A percentile compares a stretch with the other conserved stretches of the same genome.
These are phyloP conservation scores for Geotrichum histeridarum DNA, from an alignment of 1,139 yeast genomes.

Conservation along the genomic window DNA sequence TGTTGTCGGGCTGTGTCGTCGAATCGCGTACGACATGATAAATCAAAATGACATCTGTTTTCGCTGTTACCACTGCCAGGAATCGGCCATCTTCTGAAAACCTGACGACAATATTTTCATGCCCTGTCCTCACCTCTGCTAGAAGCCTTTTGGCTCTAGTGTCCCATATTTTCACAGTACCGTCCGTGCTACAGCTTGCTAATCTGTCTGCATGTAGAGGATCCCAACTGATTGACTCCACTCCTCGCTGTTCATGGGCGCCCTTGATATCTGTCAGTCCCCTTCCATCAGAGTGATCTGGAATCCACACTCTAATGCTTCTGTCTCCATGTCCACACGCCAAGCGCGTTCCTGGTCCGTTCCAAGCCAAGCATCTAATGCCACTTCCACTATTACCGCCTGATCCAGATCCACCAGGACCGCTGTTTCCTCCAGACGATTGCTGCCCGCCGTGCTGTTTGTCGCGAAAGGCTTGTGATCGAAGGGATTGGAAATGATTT, in stretches of 20 bases:
- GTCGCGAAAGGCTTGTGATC: constrained; percentile 10
- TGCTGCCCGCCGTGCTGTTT: constrained; percentile 5
- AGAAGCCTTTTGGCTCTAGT: constrained; percentile 42
- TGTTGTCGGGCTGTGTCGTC: neutral
- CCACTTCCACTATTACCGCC: constrained; percentile 2
- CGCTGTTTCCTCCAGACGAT: neutral
- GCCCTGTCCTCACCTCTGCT: constrained; percentile 36
- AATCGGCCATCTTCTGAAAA: constrained; percentile 54
- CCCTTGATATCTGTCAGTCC: constrained; percentile 24
- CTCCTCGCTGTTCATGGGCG: constrained; percentile 25
- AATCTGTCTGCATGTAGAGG: constrained; percentile 50
- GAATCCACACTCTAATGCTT: constrained; percentile 30
- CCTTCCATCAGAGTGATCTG: constrained; percentile 28
- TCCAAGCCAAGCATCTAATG: constrained; percentile 25
- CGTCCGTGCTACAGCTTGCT: constrained; percentile 57
- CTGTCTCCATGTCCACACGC: constrained; percentile 30
- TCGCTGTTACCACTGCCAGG: constrained; percentile 46
- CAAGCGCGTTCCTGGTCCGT: constrained; percentile 29
- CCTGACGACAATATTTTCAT: constrained; percentile 38
- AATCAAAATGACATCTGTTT: constrained; percentile 29
- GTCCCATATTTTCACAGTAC: constrained; percentile 54
- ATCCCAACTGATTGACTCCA: constrained; percentile 56
- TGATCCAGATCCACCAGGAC: neutral
- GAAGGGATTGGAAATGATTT: constrained; percentile 9
- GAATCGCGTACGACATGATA: constrained; percentile 9